Evolutionary conservation across 306 rosid species (phyloP), one percentile per base, ranked within the genome.

Genomic region (Notholithocarpus densiflorus): DNA sequence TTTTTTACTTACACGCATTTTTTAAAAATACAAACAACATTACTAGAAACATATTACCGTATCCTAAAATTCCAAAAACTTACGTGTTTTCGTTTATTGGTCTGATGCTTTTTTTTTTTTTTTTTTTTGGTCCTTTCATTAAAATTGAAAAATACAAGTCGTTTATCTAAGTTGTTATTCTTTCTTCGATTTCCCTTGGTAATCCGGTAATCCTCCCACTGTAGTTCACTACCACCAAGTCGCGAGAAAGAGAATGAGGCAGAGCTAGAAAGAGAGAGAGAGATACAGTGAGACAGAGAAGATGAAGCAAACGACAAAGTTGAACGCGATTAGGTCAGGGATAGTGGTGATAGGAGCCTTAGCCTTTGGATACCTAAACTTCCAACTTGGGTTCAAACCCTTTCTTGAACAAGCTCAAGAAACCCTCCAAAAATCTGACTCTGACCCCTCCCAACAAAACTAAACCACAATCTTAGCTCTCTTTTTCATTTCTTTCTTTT

Each of bases 301-400:
- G 14, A 90, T 86, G 95, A 78, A 68, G 27, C 87, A 53, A 53
- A 73, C 61, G 68, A 73, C 88, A 74, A 89, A 73, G 85, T 72
- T 78, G 92, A 94, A 92, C 56, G 93, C 95, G 68, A 75, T 88
- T 71, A 86, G 97, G 84, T 94, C 97, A 31, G 90, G 86, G 24
- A 77, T 94, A 59, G 97, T 94, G 80, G 97, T 94, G 74, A n/a
- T 94, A 32, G 97, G 98, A 82, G 88, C 97, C 18, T 18, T 92
- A 68, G 97, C 95, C 10, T 94, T 94, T 68, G 98, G 98, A 13
- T 94, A 89, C 79, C 81, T 94, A 17, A 94, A 89, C 75, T 5
- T 92, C 0, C 92, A 82, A 24, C 88, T 94, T 37, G 97, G 91
- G 12, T 89, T 92, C 86, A 91, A 89, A 71, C 91, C 97, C 71